Evolutionary conservation across 176 grass and related monocot species (phyloP).

Genomic region (Alloteropsis semialata): DNA sequence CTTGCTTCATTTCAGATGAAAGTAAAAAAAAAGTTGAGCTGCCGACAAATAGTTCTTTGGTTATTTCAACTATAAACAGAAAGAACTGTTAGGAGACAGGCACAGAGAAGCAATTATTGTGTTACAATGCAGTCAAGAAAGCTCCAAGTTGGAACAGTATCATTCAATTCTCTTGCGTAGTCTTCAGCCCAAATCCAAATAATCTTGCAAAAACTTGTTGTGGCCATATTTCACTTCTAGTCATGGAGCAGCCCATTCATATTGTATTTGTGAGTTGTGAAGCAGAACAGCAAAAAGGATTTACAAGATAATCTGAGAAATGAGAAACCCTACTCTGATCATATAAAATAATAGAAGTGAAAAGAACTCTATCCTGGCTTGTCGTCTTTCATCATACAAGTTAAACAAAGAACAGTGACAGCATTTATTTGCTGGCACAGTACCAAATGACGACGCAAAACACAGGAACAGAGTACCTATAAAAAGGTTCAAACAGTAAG

Average conservation of each 20-base stretch:
- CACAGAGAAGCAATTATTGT: background rate
- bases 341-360: background rate
- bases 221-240: background rate
- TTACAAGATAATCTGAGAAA: conserved; percentile 11
- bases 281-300: background rate
- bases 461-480: background rate
- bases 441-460: background rate
- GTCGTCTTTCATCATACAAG: background rate
- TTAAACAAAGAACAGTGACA: background rate
- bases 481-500: background rate
- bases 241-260: conserved; percentile 6
- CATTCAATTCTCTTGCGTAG: background rate
- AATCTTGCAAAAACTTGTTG: conserved; percentile 17
- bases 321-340: conserved; percentile 3
- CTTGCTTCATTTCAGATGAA: background rate
- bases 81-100: background rate
- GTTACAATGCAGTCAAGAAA: conserved; percentile 6
- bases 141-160: background rate
- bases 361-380: background rate
- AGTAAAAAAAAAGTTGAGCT: conserved; percentile 7
- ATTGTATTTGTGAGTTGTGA: background rate
- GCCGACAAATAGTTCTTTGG: background rate
- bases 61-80: conserved; percentile 12
- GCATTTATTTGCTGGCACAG: background rate
- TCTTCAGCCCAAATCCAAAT: background rate